A percentile compares a stretch with the other conserved stretches of the same genome.
These are phyloP conservation scores for Ascochyta clinopodiicola DNA, from an alignment of 2,329 filamentous ascomycete genomes.

Conservation along the genomic window DNA sequence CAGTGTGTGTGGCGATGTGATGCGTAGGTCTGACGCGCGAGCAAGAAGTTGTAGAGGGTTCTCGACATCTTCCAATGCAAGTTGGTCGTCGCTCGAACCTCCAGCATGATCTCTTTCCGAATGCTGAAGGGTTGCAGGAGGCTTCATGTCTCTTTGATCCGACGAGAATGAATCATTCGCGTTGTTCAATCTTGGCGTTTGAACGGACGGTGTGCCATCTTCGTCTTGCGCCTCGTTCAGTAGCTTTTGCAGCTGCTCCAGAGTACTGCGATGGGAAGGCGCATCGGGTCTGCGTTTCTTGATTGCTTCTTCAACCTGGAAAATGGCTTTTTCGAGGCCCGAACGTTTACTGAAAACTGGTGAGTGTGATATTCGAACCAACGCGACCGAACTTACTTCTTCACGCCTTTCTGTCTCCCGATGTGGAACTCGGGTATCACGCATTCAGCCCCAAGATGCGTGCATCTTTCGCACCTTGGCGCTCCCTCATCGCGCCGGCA, in stretches of 20 bases:
- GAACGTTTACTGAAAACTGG: slow-evolving; percentile 67
- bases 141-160: slow-evolving; percentile 11
- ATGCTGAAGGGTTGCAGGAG: slow-evolving; percentile 20
- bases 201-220: slow-evolving; percentile 6
- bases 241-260: slow-evolving; percentile 56
- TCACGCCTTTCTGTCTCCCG: slow-evolving; percentile 76
- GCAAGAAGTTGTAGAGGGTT: slow-evolving; percentile 77
- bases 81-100: slow-evolving; percentile 48
- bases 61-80: slow-evolving; percentile 72
- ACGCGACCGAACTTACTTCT: slow-evolving; percentile 63
- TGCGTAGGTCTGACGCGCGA: slow-evolving; percentile 71
- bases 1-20: slow-evolving; percentile 51
- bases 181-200: not conserved
- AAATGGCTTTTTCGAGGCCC: slow-evolving; percentile 75
- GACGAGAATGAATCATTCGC: slow-evolving; percentile 13
- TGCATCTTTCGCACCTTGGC: slow-evolving; percentile 66
- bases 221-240: slow-evolving; percentile 56
- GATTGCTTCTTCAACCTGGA: slow-evolving; percentile 73
- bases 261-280: slow-evolving; percentile 28
- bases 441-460: slow-evolving; percentile 65
- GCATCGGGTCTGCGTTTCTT: slow-evolving; percentile 42
- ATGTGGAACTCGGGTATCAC: slow-evolving; percentile 72
- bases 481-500: slow-evolving; percentile 61
- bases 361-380: not conserved
- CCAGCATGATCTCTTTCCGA: slow-evolving; percentile 35